Evolutionary conservation across 192 early-diverging fungal species (phyloP).

Genomic region (Chytriomyces hyalinus): DNA sequence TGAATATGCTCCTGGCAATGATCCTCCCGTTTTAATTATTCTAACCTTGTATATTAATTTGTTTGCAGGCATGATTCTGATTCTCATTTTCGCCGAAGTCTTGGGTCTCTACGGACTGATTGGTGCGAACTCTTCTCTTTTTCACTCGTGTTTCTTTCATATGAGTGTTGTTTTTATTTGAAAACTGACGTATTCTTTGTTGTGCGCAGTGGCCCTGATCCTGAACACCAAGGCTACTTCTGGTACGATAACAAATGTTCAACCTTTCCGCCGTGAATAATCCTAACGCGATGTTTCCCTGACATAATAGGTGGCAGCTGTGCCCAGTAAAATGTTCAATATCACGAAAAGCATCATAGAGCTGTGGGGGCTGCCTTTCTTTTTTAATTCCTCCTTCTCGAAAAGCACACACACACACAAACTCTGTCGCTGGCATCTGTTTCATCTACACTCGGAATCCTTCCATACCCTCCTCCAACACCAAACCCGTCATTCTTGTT

Average conservation of each 20-base stretch:
- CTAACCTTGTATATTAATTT: constrained; percentile 42
- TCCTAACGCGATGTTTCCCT: constrained; percentile 42
- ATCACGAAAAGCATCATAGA: too few species aligned
- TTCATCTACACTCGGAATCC: neutral
- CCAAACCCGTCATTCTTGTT: constrained; percentile 46
- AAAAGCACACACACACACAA: too few species aligned
- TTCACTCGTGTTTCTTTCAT: neutral
- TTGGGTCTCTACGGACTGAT: constrained; percentile 78
- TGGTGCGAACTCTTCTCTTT: constrained; percentile 14
- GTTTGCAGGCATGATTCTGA: constrained; percentile 73
- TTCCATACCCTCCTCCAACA: neutral
- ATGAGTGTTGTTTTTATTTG: neutral
- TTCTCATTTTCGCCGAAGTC: constrained; percentile 99
- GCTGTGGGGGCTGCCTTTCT: too few species aligned
- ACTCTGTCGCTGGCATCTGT: too few species aligned
- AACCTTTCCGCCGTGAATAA: too few species aligned
- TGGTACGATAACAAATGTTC: neutral
- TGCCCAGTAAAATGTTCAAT: neutral
- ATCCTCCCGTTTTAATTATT: constrained; percentile 76
- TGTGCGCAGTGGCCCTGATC: constrained; percentile 83
- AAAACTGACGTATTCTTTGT: constrained; percentile 79
- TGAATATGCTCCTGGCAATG: constrained; percentile 46
- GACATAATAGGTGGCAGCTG: constrained; percentile 31
- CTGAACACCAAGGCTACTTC: constrained; percentile 90
- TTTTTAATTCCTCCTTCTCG: too few species aligned